Evolutionary conservation across 2,329 filamentous ascomycete genomes (phyloP).

Genomic region (Fusarium kyushuense): DNA sequence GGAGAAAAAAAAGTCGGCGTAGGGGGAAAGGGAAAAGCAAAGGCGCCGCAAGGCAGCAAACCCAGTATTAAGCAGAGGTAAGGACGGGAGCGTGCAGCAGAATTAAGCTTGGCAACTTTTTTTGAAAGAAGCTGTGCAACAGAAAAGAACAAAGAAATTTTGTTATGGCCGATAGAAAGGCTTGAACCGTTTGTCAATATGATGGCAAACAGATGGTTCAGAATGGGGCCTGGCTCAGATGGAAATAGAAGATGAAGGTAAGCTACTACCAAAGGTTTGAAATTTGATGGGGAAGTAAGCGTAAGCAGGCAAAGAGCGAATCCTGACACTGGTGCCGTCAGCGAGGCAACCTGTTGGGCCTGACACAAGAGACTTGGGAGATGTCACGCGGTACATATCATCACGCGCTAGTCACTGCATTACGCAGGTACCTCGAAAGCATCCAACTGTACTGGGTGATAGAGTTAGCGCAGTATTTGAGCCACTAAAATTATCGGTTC

Average conservation of each 20-base stretch:
- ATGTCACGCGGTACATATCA: neutral
- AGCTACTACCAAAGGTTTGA: constrained; percentile 11
- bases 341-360: constrained; percentile 28
- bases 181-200: constrained; percentile 35
- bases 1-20: constrained; percentile 45
- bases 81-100: constrained; percentile 30
- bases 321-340: constrained; percentile 33
- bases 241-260: constrained; percentile 35
- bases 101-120: constrained; percentile 33
- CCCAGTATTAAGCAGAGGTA: constrained; percentile 31
- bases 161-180: constrained; percentile 18
- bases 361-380: constrained; percentile 1
- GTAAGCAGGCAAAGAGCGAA: constrained; percentile 28
- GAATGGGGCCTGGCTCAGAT: constrained; percentile 31
- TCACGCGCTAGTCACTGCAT: fast-evolving
- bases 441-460: neutral
- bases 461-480: neutral
- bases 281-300: constrained; percentile 35
- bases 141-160: constrained; percentile 31
- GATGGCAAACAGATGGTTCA: constrained; percentile 36
- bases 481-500: neutral
- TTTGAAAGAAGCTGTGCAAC: constrained; percentile 28
- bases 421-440: neutral
- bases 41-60: constrained; percentile 37
- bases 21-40: constrained; percentile 45